A percentile compares a stretch with the other conserved stretches of the same genome.
Evolutionary conservation across 2,329 filamentous ascomycete genomes (phyloP).

Genomic region (Phaeosphaeria sp.): DNA sequence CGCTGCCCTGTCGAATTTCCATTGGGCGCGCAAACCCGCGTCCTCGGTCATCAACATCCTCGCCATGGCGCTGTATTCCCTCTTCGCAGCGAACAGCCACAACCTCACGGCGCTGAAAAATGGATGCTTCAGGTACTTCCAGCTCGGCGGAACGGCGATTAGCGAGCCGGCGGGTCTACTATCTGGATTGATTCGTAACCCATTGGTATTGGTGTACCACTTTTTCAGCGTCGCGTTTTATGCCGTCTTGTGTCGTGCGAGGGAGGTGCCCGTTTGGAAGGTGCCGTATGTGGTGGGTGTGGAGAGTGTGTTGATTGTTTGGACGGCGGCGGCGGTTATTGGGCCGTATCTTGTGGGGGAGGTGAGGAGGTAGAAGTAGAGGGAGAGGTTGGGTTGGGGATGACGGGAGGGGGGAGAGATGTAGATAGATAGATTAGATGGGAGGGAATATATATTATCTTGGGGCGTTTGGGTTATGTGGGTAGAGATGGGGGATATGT

Average conservation of each 20-base stretch:
- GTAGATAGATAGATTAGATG: no score
- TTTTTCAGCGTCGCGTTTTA: slow-evolving; percentile 95
- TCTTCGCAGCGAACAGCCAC: slow-evolving; percentile 80
- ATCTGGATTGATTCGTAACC: slow-evolving; percentile 79
- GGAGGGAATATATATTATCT: no score
- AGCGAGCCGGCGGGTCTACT: slow-evolving; percentile 83
- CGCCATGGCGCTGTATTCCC: slow-evolving; percentile 88
- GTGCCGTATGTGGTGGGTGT: slow-evolving; percentile 63
- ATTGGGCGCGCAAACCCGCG: slow-evolving; percentile 84
- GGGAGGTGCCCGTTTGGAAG: slow-evolving; percentile 51
- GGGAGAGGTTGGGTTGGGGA: no score
- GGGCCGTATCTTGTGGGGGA: slow-evolving; percentile 81
- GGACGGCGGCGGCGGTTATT: slow-evolving; percentile 82
- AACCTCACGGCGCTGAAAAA: slow-evolving; percentile 77
- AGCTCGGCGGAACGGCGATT: slow-evolving; percentile 72
- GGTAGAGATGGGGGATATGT: no score
- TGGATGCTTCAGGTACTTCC: slow-evolving; percentile 94
- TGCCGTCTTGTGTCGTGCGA: slow-evolving; percentile 75
- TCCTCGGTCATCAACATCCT: slow-evolving; percentile 95
- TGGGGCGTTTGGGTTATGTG: no score
- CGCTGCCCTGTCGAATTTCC: slow-evolving; percentile 74
- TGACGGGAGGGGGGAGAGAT: no score
- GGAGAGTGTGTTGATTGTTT: slow-evolving; percentile 74
- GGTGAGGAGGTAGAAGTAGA: slow-evolving; percentile 51
- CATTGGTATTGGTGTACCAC: slow-evolving; percentile 82